These are phyloP conservation scores for Mycogone perniciosa DNA, from an alignment of 2,329 filamentous ascomycete species.

Conservation along the genomic window DNA sequence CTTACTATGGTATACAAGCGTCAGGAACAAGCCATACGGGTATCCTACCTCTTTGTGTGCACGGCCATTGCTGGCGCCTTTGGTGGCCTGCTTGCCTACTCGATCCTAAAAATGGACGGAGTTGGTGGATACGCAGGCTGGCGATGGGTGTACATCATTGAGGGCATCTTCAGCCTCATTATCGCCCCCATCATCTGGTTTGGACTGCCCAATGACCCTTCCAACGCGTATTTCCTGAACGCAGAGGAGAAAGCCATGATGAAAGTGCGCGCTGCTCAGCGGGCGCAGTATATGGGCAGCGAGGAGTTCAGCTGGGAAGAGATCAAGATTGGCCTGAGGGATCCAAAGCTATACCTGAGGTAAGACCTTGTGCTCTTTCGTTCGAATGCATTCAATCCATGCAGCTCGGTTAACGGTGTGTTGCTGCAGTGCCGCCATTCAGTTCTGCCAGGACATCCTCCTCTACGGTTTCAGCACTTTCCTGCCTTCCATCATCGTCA, in stretches of 20 bases:
- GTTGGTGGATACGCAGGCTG: constrained; percentile 38
- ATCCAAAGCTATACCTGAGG: constrained; percentile 47
- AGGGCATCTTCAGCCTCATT: constrained; percentile 39
- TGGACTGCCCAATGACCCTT: constrained; percentile 40
- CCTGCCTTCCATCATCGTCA: constrained; percentile 47
- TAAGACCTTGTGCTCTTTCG: constrained; percentile 14
- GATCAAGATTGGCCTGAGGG: constrained; percentile 38
- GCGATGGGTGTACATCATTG: constrained; percentile 46
- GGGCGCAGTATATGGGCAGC: constrained; percentile 41
- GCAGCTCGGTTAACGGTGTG: neutral
- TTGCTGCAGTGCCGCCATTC: constrained; percentile 30
- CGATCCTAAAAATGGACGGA: constrained; percentile 39
- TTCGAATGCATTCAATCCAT: neutral
- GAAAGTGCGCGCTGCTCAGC: constrained; percentile 38
- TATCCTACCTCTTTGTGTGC: constrained; percentile 42
- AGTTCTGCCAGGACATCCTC: constrained; percentile 47
- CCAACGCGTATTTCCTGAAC: constrained; percentile 42
- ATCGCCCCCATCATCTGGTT: constrained; percentile 40
- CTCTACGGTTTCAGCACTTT: constrained; percentile 55
- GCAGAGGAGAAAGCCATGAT: constrained; percentile 45
- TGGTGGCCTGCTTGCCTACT: constrained; percentile 40
- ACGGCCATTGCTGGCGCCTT: constrained; percentile 43
- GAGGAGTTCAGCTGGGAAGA: constrained; percentile 46
- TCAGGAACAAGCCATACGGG: constrained; percentile 47
- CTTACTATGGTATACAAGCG: constrained; percentile 31